Evolutionary conservation across 2,329 filamentous ascomycete genomes (phyloP), one percentile per base, ranked within the genome.

Genomic region (Xylaria sp.): DNA sequence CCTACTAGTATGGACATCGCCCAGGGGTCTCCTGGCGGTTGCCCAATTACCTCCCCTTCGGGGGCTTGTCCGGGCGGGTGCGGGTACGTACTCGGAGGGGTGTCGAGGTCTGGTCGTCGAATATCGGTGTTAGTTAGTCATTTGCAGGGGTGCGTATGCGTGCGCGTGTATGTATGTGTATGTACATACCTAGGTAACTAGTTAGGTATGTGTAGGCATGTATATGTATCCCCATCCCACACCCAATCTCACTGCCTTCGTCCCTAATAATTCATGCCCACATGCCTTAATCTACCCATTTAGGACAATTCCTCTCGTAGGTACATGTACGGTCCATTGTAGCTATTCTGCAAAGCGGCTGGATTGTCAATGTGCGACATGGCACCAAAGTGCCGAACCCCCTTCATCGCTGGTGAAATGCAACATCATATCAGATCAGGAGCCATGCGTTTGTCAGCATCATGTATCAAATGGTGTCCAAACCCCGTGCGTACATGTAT

Each of bases 181-280:
- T 42, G 48, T 53, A 57, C 51, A 51, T 60, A 57, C 54, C 16
- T 17, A 22, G 6, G 19, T 21, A 43, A 19, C 22, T 19, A 4
- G 7, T 22, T 7, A 13, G 41, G n/a, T n/a, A n/a, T n/a, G n/a
- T n/a, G n/a, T n/a, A n/a, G n/a, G n/a, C n/a, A n/a, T 26, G 24
- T 26, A 5, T 26, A 26, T 11, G 11, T 26, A 26, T 26, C 5
- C 5, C 11, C 24, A 26, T 6, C 11, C 24, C 24, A 11, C 11
- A 26, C 24, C n/a, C n/a, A n/a, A n/a, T n/a, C n/a, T n/a, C n/a
- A n/a, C n/a, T n/a, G n/a, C n/a, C 24, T 26, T 26, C 24, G 9
- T 26, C 24, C 24, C n/a, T n/a, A n/a, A n/a, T n/a, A n/a, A n/a
- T n/a, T n/a, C n/a, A n/a, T n/a, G n/a, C n/a, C n/a, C n/a, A n/a